Base-by-base conservation (phyloP, 2,329 filamentous ascomycete species). In the Dactylonectria macrodidyma region DNA sequence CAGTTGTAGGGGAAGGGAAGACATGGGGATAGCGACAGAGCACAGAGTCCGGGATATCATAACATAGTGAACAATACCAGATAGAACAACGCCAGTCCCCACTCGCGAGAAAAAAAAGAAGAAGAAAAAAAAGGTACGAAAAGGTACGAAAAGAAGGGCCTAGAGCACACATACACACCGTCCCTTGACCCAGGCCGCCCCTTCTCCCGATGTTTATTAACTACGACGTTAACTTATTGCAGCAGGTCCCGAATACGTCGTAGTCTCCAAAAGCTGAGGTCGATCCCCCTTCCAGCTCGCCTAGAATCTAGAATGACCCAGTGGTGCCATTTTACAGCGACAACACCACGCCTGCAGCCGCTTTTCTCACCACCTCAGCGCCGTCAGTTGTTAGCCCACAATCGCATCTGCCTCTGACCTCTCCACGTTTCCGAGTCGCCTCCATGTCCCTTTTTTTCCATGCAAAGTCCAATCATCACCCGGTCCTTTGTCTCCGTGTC, bases 341-440 rank as follows among this genome's bases (percentile, higher is more conserved):
- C 67, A 71, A 72, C 73, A 75, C 69, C 73, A 72, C 73, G 51
- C 65, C 61, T 69, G 68, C 71, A 73, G 66, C 64, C 52, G 61
- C 51, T 50, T 61, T 47, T 46, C 33, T 24, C 38, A 67, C 51
- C 59, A 41, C 24, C 24, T 26, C 50, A 41, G 26, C 50, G 48
- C 51, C 55, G 48, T 41, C 50, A 41, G 41, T 65, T 59, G 58
- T 52, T 50, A 62, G 63, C 63, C 58, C 63, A 66, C 58, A 46
- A 47, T 7, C 46, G 22, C 58, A 46, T 66, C 26, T 7, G 26
- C 26, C 26, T 30, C 26, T 30, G 26, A 7, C 26, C 26, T 30
- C 58, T 61, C 63, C 58, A 58, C 63, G 58, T 61, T 54, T 41
- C 51, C 62, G 54, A 57, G 47, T 50, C 26, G 62, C 48, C 26